Evolutionary conservation across 139 green algal species (phyloP).

Genomic region (Asterochloris erici): DNA sequence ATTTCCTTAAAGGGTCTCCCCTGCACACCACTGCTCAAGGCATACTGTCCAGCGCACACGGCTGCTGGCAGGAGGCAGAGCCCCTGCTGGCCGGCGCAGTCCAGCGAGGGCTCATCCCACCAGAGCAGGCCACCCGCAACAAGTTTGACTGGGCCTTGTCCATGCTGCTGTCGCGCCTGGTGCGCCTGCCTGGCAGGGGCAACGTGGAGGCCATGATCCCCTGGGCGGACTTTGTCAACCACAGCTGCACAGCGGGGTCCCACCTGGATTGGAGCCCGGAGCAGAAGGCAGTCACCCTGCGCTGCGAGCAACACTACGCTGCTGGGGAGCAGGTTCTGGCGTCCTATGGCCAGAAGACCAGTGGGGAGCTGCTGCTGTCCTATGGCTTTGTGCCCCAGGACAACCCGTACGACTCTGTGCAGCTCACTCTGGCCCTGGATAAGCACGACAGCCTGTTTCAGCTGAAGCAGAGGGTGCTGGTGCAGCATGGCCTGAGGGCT

Average conservation of each 20-base stretch:
- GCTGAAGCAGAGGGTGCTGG: slow-evolving; percentile 40
- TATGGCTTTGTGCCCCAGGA: slow-evolving; percentile 59
- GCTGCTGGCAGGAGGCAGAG: slow-evolving; percentile 36
- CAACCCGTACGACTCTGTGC: slow-evolving; percentile 57
- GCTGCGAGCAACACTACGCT: slow-evolving; percentile 41
- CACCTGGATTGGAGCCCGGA: slow-evolving; percentile 39
- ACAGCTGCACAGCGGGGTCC: slow-evolving; percentile 21
- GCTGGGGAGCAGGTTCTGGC: slow-evolving; percentile 51
- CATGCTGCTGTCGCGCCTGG: slow-evolving; percentile 61
- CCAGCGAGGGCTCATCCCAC: slow-evolving; percentile 10
- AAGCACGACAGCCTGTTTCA: slow-evolving; percentile 10
- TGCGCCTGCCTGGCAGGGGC: slow-evolving; percentile 38
- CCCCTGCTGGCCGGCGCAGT: slow-evolving; percentile 25
- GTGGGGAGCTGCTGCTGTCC: slow-evolving; percentile 54
- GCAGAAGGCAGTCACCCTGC: slow-evolving; percentile 41
- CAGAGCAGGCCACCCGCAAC: slow-evolving; percentile 25
- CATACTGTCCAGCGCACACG: slow-evolving; percentile 36
- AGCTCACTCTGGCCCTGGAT: slow-evolving; percentile 29
- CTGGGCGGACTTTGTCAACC: slow-evolving; percentile 66
- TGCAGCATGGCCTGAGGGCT: background rate
- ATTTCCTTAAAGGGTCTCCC: slow-evolving; percentile 26
- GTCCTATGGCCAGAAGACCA: slow-evolving; percentile 55
- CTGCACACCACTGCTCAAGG: slow-evolving; percentile 27
- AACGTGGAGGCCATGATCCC: slow-evolving; percentile 53
- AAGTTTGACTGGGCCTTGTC: slow-evolving; percentile 44